Base-by-base conservation (phyloP, 768 basidiomycete genomes). In the Mycena amicta region DNA sequence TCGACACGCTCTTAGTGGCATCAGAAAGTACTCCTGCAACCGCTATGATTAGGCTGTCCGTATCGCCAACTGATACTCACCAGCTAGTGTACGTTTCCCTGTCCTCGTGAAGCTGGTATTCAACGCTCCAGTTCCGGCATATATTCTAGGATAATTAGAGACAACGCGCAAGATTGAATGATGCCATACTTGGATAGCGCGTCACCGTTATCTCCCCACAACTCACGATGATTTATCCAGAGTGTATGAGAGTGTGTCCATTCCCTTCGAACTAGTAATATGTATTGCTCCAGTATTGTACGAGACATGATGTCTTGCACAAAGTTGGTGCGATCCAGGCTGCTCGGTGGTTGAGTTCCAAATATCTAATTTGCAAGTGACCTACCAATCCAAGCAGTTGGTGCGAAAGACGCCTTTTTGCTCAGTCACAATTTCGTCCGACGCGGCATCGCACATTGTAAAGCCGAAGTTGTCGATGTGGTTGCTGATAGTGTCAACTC, bases 181-280 rank as follows among this genome's bases (percentile, higher is more conserved):
- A 13, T 6, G 12, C 22, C 23, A 5, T 28, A 49, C 47, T 49
- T 49, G 18, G 92, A 94, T 37, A 99, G 71, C 0, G 92, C 91
- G 70, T 97, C 95, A 13, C 95, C 95, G 67, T 94, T 96, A 76
- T 95, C 96, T 1, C 97, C 97, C 95, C 95, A 99, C 3, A 98
- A 76, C 69, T 95, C 92, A 22, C 95, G 86, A 72, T 98, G 96
- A 46, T 91, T 79, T 0, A 84, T 79, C 93, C 95, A 98, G 11
- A 98, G 76, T 6, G 82, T 74, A 56, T 77, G 78, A 11, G 85
- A 85, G 52, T 83, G 80, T 27, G 85, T 67, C 90, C 92, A 95
- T 68, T 89, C 89, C 2, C 87, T 84, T 39, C 87, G 87, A 50
- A 91, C 85, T 37, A 93, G 87, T 40, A 80, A 70, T 31, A 98